Evolutionary conservation across 1,139 yeast species (phyloP).

Genomic region (Yamadazyma blattariae): DNA sequence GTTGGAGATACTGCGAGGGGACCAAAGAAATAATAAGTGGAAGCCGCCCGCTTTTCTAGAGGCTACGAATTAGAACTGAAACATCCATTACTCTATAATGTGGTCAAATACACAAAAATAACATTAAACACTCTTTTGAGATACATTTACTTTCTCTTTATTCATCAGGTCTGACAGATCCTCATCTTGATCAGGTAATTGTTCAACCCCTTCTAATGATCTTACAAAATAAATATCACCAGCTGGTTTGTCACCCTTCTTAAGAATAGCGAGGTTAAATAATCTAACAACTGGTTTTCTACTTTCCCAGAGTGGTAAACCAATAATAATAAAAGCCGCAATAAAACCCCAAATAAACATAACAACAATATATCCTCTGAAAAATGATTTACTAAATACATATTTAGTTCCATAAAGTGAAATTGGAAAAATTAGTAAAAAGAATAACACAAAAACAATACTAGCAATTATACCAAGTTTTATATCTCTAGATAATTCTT

Average conservation of each 20-base stretch:
- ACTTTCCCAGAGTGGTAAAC: slow-evolving; percentile 38
- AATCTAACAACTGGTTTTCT: slow-evolving; percentile 14
- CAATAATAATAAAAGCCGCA: slow-evolving; percentile 30
- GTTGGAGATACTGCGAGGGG: too few species aligned
- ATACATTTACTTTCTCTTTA: slow-evolving; percentile 1
- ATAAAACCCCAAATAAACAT: slow-evolving; percentile 29
- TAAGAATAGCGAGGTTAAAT: slow-evolving; percentile 9
- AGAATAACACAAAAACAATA: slow-evolving; percentile 17
- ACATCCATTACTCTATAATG: too few species aligned
- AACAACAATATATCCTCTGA: slow-evolving; percentile 30
- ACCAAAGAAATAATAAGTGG: too few species aligned
- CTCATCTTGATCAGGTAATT: not conserved
- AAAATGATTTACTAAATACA: slow-evolving; percentile 28
- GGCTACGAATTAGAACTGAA: too few species aligned
- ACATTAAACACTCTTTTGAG: too few species aligned
- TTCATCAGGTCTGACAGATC: not conserved
- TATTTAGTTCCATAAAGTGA: slow-evolving; percentile 29
- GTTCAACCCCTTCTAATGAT: slow-evolving; percentile 8
- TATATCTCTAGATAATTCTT: slow-evolving; percentile 19
- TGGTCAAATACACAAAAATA: too few species aligned
- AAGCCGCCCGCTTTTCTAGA: too few species aligned
- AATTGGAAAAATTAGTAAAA: slow-evolving; percentile 24
- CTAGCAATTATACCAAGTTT: slow-evolving; percentile 16
- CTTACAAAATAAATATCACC: slow-evolving; percentile 14
- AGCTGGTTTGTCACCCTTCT: slow-evolving; percentile 10